Evolutionary conservation across 495 filamentous ascomycete genomes (phyloP), one percentile per base, ranked within the genome.

Genomic region (Penicillium alfredii): DNA sequence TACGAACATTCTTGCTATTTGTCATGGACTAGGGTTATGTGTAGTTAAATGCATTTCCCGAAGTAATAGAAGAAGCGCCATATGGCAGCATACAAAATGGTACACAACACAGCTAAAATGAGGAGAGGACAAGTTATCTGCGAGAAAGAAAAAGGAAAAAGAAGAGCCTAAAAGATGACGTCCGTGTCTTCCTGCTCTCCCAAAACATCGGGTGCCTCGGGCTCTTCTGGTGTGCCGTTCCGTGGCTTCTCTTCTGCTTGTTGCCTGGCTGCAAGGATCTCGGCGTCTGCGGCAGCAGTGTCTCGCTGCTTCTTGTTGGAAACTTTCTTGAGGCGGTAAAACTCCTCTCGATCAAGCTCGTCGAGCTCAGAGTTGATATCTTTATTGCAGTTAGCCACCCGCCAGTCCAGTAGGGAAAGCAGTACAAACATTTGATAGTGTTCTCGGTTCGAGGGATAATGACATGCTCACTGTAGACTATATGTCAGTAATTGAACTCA

Each of bases 291-390:
- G 7, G 74, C 80, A 3, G 83, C 84, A 11, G 58, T 80, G 37
- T 94, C 89, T 48, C 87, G 68, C 55, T 93, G 84, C 56, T 98
- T 98, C 68, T 96, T 96, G 52, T 74, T 76, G n/a, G 87, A 87
- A 14, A 95, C 90, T 72, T 99, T 99, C 71, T 97, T 99, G 51
- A 99, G 68, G 33, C 92, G 78, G 61, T 94, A 98, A 64, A 99
- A 99, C 52, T 99, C 92, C 61, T 99, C 92, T 67, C 92, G 75
- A 69, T 99, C 92, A 25, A 99, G 71, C 68, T 99, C 92, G 57
- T 99, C 92, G 10, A 99, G 80, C 57, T 99, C 92, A 7, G 88
- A 94, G 67, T 95, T 99, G 75, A 99, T 99, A 56, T 98, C 82
- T 86, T 24, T 10, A 12, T 15, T 11, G 10, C 17, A 7, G 42